Base-by-base conservation (phyloP, 2,329 filamentous ascomycete species). In the Aspergillus awamori region DNA sequence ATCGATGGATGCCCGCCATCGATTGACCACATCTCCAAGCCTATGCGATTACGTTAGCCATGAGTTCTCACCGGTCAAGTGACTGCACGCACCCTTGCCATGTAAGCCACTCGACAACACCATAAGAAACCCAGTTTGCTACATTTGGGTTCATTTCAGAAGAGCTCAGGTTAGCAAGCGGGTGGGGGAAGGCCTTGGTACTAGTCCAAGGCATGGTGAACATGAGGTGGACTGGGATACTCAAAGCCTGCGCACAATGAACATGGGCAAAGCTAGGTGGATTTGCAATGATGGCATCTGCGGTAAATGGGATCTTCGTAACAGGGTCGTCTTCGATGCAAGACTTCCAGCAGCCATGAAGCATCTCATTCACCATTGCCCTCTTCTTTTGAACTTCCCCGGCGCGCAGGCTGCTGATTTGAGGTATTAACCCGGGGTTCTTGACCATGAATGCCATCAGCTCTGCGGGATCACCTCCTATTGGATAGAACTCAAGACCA, bases 401-500 rank as follows among this genome's bases (percentile, higher is more conserved):
- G 11, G 74, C 72, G 4, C 73, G 70, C 4, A 80, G 58, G 24
- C 74, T 77, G 15, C 72, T 65, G 58, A 78, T 73, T 54, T 68
- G 74, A 56, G 71, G 76, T n/a, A 76, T 74, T 55, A 82, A 64
- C 0, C 80, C 77, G 0, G 80, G 80, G 41, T 82, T 82, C 63
- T 80, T 80, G 22, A 82, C 80, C 81, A 83, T 83, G 60, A 78
- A 83, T 0, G 80, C 79, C 81, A 83, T 83, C 15, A 83, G 63
- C n/a, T 77, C 73, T 11, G 82, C 79, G 0, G 84, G 84, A 56
- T 86, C 81, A 3, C 84, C 85, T 3, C 85, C 85, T 11, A 87
- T 86, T 8, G 78, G 77, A 65, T 82, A 87, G 67, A 87, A 87
- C 60, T 86, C 84, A 8, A 87, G 69, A 0, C 81, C 82, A n/a